phyloP scores from a whole-genome alignment of 768 basidiomycete species.

The Trametes maxima region DNA sequence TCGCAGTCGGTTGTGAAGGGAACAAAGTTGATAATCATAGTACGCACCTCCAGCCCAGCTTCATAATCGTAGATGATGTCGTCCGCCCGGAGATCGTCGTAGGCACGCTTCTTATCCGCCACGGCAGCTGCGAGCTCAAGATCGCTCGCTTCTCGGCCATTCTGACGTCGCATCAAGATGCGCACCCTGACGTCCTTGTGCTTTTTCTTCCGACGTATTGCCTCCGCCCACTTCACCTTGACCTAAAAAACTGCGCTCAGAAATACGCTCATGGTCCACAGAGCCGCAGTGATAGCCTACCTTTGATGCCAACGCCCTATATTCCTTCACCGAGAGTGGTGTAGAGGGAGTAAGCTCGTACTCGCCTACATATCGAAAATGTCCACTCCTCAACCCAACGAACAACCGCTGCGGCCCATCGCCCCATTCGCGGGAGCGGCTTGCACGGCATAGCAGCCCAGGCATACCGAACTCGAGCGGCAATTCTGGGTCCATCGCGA shows the following conservation, averaged over 20 bases:
- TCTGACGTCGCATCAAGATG: not conserved
- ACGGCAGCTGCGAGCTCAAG: not conserved
- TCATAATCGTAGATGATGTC: not conserved
- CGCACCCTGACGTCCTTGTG: not conserved
- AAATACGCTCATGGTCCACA: no score
- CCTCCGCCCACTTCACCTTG: not conserved
- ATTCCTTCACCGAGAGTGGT: not conserved
- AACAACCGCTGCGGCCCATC: not conserved
- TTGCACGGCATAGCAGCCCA: slow-evolving; percentile 15
- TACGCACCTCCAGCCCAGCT: not conserved
- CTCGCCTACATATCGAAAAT: not conserved
- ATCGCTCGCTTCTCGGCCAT: not conserved
- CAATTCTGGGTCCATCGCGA: slow-evolving; percentile 15
- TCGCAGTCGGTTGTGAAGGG: not conserved
- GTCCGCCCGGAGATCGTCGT: not conserved
- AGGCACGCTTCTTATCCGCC: not conserved
- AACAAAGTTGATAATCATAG: not conserved
- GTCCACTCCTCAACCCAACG: not conserved
- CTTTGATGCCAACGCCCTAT: not conserved
- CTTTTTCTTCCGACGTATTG: not conserved
- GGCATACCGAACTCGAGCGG: slow-evolving; percentile 15
- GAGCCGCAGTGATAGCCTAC: not conserved
- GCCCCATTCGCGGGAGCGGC: not conserved
- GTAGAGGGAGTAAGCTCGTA: not conserved
- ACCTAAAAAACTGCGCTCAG: not conserved